Evolutionary conservation across 2,329 filamentous ascomycete species (phyloP), one percentile per base, ranked within the genome.

Genomic region (Diatrype stigma): DNA sequence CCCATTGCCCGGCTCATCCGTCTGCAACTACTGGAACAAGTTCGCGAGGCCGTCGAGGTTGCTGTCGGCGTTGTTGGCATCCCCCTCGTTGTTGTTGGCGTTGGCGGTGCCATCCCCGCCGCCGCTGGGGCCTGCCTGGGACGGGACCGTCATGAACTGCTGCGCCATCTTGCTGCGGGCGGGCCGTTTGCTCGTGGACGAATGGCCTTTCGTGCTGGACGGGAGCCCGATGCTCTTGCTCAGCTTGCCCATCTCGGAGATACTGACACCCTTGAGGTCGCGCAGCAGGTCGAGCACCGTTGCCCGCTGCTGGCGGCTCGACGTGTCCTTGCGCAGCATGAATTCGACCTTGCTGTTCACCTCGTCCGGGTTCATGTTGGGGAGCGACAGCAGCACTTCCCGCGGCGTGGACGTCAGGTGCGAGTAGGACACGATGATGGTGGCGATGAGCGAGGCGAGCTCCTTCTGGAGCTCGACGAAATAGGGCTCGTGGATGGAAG

Each of bases 401-500:
- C 85, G 78, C 0, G 92, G 90, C 1, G 88, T 94, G 6, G 76
- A 64, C 7, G 87, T 92, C 30, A 81, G 70, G 0, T 81, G 75
- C 12, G 83, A 82, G 66, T 96, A 96, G 54, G 88, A 81, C 8
- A 87, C 80, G 60, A 96, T 78, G 54, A 97, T 94, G 3, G 86
- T 82, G 0, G 92, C 92, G 55, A 99, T 96, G 35, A 97, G 77
- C 21, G 85, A 82, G 1, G 91, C 93, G 21, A 99, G 79, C 47
- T 99, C 92, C 66, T 92, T 93, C 63, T 99, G 94, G 55, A 95
- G 82, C 60, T 99, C 94, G 32, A 96, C 92, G 69, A 97, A 99
- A 69, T 97, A 96, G 0, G 90, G 86, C 59, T 99, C 94, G 70
- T 97, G 89, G 47, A 99, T 83, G 2, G 89, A 95, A 2, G 86